Conservation (phyloP, 2,329 filamentous ascomycete species). For the Blastomyces gilchristii region DNA sequence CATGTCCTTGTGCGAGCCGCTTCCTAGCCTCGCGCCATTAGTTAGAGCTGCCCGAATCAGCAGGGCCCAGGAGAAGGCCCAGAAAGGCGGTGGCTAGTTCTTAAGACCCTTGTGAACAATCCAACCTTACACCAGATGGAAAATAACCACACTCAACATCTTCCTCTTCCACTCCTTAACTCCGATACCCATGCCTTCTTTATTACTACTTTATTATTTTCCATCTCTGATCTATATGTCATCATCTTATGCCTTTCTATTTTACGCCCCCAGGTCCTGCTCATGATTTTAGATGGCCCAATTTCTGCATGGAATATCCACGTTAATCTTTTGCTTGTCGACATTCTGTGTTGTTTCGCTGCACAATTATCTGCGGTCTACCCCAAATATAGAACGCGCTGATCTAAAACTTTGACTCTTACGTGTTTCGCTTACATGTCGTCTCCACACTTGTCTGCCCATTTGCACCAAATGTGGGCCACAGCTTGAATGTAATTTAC, state of each 20-base stretch:
- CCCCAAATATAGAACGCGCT: conserved; percentile 1
- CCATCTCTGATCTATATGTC: not conserved
- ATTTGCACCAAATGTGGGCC: not conserved
- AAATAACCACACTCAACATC: not conserved
- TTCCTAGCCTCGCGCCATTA: conserved; percentile 70
- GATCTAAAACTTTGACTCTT: not conserved
- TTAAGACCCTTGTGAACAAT: not conserved
- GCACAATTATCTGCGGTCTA: not conserved
- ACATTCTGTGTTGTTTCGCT: not conserved
- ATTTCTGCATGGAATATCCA: no score
- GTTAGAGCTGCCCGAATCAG: conserved; percentile 78
- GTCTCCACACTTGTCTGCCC: not conserved
- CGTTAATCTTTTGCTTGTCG: not conserved
- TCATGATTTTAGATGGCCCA: not conserved
- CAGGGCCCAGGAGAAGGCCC: conserved; percentile 71
- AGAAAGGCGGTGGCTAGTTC: conserved; percentile 44
- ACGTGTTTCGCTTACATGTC: not conserved
- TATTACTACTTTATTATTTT: not conserved
- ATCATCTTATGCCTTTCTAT: not conserved
- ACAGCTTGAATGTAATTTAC: not conserved
- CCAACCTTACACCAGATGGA: conserved; percentile 3
- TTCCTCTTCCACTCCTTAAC: not conserved
- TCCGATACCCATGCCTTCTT: not conserved
- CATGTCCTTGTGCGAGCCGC: conserved; percentile 64
- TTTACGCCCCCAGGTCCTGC: not conserved